phyloP scores from a whole-genome alignment of 176 grass and related monocot species.

The Ensete glaucum region DNA sequence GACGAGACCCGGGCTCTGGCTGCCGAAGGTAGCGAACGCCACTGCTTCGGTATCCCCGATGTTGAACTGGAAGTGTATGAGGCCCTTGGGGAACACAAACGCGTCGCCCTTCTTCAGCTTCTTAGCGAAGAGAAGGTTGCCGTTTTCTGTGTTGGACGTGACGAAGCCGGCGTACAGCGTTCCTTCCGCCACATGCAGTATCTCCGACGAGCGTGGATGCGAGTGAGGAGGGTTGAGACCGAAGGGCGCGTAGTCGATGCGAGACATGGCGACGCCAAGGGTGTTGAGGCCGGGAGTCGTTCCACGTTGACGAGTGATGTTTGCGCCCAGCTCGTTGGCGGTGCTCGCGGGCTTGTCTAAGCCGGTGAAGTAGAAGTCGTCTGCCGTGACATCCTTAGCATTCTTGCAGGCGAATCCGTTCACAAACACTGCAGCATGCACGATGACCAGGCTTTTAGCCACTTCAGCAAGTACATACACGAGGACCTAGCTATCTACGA shows the following conservation, averaged over 20 bases:
- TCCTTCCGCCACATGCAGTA: constrained; percentile 22
- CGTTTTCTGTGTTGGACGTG: constrained; percentile 18
- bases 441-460: neutral
- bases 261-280: constrained; percentile 28
- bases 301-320: constrained; percentile 30
- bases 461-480: too few relatives aligned
- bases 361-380: constrained; percentile 36
- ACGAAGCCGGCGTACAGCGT: constrained; percentile 33
- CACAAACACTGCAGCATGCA: constrained; percentile 20
- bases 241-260: constrained; percentile 31
- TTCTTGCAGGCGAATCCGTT: constrained; percentile 37
- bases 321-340: constrained; percentile 29
- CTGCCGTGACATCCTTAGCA: neutral
- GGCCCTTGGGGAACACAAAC: constrained; percentile 26
- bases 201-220: constrained; percentile 23
- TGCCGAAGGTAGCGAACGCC: constrained; percentile 25
- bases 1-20: constrained; percentile 30
- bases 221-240: constrained; percentile 37
- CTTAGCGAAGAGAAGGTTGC: constrained; percentile 30
- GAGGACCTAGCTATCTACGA: too few relatives aligned
- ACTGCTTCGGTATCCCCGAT: constrained; percentile 1
- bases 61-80: constrained; percentile 42
- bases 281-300: constrained; percentile 31
- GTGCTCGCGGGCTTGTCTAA: constrained; percentile 22
- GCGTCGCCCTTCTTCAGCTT: constrained; percentile 27